Percentiles rank a stretch among this genome's conserved stretches.
phyloP scores from a whole-genome alignment of 129 eudicot genomes.

The Flaveria brownii region DNA sequence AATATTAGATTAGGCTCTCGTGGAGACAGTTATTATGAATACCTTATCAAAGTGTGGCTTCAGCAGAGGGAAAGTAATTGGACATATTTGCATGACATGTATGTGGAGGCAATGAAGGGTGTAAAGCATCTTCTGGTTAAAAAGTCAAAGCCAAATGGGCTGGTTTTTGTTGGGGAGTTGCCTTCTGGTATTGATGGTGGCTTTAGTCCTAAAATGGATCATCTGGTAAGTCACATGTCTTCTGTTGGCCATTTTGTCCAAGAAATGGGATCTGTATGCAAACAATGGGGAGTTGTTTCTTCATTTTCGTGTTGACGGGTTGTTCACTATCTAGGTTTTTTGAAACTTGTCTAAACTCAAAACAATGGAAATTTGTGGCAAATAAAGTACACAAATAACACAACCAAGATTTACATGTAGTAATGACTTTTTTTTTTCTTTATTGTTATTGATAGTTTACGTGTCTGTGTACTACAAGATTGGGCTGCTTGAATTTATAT shows the following conservation, averaged over 20 bases:
- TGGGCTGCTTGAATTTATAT: slow-evolving; percentile 1
- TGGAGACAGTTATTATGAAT: slow-evolving; percentile 98
- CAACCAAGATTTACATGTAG: not conserved
- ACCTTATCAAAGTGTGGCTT: slow-evolving; percentile 97
- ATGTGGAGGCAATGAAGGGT: slow-evolving; percentile 90
- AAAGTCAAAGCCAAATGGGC: slow-evolving; percentile 79
- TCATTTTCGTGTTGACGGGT: not conserved
- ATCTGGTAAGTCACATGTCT: slow-evolving; percentile 56
- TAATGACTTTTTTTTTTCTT: not conserved
- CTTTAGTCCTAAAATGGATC: slow-evolving; percentile 97
- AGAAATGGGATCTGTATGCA: not conserved
- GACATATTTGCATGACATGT: slow-evolving; percentile 77
- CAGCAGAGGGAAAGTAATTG: slow-evolving; percentile 64
- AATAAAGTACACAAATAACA: not conserved
- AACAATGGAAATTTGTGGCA: slow-evolving; percentile 7
- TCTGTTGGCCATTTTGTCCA: slow-evolving; percentile 11
- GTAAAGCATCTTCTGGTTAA: slow-evolving; percentile 87
- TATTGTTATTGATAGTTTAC: not conserved
- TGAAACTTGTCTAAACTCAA: not conserved
- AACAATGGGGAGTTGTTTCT: not conserved
- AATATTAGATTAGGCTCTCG: slow-evolving; percentile 94
- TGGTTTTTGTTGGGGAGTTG: slow-evolving; percentile 88
- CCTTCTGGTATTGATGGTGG: slow-evolving; percentile 71
- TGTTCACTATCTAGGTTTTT: not conserved
- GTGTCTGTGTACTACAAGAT: not conserved